Conservation (phyloP, 1,284 basidiomycete species). For the Papiliotrema flavescens region DNA sequence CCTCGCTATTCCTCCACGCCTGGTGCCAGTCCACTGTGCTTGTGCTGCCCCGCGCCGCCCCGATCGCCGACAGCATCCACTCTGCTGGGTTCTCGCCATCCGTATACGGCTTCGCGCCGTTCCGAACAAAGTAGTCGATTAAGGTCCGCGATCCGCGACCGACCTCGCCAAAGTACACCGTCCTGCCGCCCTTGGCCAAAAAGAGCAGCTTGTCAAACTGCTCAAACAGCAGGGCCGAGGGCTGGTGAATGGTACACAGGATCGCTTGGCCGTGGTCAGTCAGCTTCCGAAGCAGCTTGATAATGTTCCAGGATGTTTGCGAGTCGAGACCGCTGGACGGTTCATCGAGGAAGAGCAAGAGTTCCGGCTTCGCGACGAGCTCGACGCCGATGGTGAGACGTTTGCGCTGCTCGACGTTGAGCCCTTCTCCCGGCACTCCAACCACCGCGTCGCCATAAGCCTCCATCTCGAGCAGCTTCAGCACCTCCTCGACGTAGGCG, state of each 20-base stretch:
- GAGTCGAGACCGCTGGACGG: slow-evolving; percentile 74
- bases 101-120: slow-evolving; percentile 48
- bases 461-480: slow-evolving; percentile 74
- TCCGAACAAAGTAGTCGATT: slow-evolving; percentile 54
- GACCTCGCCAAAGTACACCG: slow-evolving; percentile 57
- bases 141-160: slow-evolving; percentile 53
- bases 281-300: slow-evolving; percentile 73
- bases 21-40: slow-evolving; percentile 68
- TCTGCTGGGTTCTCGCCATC: slow-evolving; percentile 53
- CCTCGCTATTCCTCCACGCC: slow-evolving; percentile 58
- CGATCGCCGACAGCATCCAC: slow-evolving; percentile 58
- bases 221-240: slow-evolving; percentile 56
- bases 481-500: slow-evolving; percentile 72
- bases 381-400: slow-evolving; percentile 79
- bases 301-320: slow-evolving; percentile 82
- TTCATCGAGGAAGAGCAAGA: slow-evolving; percentile 78
- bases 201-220: slow-evolving; percentile 61
- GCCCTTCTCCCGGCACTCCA: slow-evolving; percentile 61
- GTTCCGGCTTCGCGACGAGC: slow-evolving; percentile 57
- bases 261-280: slow-evolving; percentile 78
- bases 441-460: slow-evolving; percentile 69
- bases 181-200: slow-evolving; percentile 52
- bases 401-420: slow-evolving; percentile 69
- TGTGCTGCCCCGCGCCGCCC: slow-evolving; percentile 62
- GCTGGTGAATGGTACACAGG: slow-evolving; percentile 63